Evolutionary conservation across 805 yeast genomes (phyloP), one percentile per base, ranked within the genome.

Genomic region (Brettanomyces nanus): DNA sequence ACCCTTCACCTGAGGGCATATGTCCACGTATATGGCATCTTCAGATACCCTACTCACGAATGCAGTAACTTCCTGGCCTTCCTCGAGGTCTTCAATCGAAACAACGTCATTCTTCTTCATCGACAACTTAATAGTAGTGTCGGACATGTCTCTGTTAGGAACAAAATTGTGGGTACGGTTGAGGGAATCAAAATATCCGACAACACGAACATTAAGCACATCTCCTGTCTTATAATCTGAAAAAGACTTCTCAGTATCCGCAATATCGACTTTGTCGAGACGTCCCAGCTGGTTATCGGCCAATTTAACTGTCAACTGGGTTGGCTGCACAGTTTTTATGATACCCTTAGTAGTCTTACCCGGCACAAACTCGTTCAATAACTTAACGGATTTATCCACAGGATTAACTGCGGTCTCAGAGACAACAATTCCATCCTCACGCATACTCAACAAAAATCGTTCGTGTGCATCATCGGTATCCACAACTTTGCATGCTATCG

Each of bases 221-320:
- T 77, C 73, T 35, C 81, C 90, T 37, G 63, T 67, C 38, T 71
- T 64, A 64, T 79, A 84, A 28, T 64, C 60, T 1, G 70, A 53
- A 31, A 85, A 65, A 23, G 95, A 94, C 31, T 69, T 63, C 42
- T 63, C 67, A 17, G 58, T 56, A 52, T 85, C 77, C 37, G 66
- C 60, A 33, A 87, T 80, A 58, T 86, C 83, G 14, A 87, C 72
- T 14, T 80, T 66, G 49, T 85, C 95, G 41, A 89, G 61, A 54
- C 94, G 74, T 28, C 95, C 97, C 49, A 75, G 82, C 43, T 77
- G 65, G 53, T 82, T 79, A 42, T 81, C 92, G 37, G 92, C 87
- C 33, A 87, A 64, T 35, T 71, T 71, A 15, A 89, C 82, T 49
- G 79, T 78, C 47, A 89, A 63, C 61, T 85, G 92, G 5, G 85